Conservation (phyloP, 345 rosid species). For the Aquilaria sinensis region DNA sequence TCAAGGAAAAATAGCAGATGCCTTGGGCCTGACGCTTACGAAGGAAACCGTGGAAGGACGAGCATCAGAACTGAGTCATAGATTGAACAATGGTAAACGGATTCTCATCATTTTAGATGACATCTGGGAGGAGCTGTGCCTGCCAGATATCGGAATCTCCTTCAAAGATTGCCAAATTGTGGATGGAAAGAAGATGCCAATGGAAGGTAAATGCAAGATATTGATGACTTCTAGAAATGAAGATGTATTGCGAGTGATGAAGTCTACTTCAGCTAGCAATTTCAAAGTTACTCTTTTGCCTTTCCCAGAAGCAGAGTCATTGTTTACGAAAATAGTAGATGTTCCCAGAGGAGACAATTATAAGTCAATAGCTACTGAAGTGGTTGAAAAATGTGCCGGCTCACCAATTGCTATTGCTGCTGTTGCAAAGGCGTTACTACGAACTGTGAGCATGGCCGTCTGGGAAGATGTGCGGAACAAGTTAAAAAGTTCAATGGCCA, state of each 20-base stretch:
- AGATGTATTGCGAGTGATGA: neutral
- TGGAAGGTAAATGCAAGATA: neutral
- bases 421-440: neutral
- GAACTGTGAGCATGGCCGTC: neutral
- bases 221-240: neutral
- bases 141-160: neutral
- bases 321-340: neutral
- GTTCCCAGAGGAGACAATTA: neutral
- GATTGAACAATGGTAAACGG: neutral
- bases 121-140: neutral
- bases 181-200: no score
- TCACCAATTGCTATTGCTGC: neutral
- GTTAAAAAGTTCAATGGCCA: neutral
- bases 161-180: no score
- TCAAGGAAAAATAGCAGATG: conserved; percentile 15
- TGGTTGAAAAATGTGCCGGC: neutral
- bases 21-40: neutral
- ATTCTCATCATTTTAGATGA: conserved; percentile 1
- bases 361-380: neutral
- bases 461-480: neutral
- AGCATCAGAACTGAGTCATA: neutral
- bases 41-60: neutral
- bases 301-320: neutral
- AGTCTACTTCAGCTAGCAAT: neutral
- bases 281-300: neutral